These are phyloP conservation scores for Phycomyces blakesleeanus DNA, from an alignment of 192 early-diverging fungal genomes.

Conservation along the genomic window DNA sequence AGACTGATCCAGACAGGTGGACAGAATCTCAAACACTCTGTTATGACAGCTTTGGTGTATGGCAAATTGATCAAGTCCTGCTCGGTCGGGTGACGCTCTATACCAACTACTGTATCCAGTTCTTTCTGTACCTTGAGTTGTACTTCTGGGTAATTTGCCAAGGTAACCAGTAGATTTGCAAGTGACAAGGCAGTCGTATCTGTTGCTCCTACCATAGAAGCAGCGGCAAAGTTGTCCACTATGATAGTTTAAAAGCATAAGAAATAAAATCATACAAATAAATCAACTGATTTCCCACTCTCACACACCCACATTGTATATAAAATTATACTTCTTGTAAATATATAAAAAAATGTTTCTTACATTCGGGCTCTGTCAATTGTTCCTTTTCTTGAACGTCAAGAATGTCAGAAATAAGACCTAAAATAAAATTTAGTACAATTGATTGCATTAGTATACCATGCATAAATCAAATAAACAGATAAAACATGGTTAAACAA, in stretches of 20 bases:
- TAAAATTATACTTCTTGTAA: too few relatives aligned
- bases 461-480: too few relatives aligned
- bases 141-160: constrained; percentile 6
- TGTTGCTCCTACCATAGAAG: neutral
- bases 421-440: neutral
- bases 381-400: neutral
- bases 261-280: neutral
- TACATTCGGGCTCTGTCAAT: neutral
- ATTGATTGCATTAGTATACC: too few relatives aligned
- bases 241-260: neutral
- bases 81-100: neutral
- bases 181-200: neutral
- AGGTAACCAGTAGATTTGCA: neutral
- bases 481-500: too few relatives aligned
- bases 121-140: neutral
- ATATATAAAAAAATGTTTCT: neutral
- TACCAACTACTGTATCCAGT: neutral
- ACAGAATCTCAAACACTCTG: neutral
- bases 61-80: neutral
- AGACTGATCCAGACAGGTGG: constrained; percentile 5
- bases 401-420: neutral
- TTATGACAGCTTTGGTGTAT: neutral
- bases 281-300: too few relatives aligned
- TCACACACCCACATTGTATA: too few relatives aligned
- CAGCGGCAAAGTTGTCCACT: neutral